Evolutionary conservation across 345 rosid species (phyloP).

Genomic region (Carallia brachiata): DNA sequence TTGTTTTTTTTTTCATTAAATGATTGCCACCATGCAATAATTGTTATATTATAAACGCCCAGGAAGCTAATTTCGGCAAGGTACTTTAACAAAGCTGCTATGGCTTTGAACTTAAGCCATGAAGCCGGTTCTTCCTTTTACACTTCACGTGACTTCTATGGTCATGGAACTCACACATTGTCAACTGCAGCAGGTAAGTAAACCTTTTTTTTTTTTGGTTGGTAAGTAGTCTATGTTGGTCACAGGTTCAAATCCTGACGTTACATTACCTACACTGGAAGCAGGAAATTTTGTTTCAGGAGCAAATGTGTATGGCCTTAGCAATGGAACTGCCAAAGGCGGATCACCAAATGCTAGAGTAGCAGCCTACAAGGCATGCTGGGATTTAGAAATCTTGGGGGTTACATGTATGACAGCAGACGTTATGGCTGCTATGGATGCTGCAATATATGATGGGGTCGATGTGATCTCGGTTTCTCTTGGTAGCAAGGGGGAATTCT

Average conservation of each 20-base stretch:
- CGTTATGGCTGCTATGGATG: not conserved
- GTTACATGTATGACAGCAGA: not conserved
- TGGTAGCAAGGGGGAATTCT: not conserved
- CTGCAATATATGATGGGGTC: not conserved
- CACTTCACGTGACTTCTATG: constrained; percentile 35
- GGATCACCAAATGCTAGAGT: not conserved
- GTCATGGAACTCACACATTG: constrained; percentile 62
- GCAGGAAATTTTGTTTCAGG: not conserved
- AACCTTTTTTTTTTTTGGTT: too few relatives aligned
- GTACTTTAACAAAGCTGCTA: constrained; percentile 57
- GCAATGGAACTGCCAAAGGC: constrained; percentile 1
- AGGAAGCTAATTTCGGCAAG: not conserved
- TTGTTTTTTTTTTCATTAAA: too few relatives aligned
- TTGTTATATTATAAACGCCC: too few relatives aligned
- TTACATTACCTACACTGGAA: too few relatives aligned
- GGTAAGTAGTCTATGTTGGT: too few relatives aligned
- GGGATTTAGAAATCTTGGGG: not conserved
- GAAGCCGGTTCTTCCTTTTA: constrained; percentile 19
- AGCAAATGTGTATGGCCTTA: not conserved
- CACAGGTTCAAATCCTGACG: too few relatives aligned
- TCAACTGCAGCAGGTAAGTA: constrained; percentile 56
- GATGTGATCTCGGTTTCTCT: not conserved
- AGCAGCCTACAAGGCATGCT: not conserved
- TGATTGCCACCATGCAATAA: too few relatives aligned
- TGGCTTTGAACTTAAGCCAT: constrained; percentile 20